Evolutionary conservation across 1,284 basidiomycete genomes (phyloP).

Genomic region (Cryptococcus neoformans): DNA sequence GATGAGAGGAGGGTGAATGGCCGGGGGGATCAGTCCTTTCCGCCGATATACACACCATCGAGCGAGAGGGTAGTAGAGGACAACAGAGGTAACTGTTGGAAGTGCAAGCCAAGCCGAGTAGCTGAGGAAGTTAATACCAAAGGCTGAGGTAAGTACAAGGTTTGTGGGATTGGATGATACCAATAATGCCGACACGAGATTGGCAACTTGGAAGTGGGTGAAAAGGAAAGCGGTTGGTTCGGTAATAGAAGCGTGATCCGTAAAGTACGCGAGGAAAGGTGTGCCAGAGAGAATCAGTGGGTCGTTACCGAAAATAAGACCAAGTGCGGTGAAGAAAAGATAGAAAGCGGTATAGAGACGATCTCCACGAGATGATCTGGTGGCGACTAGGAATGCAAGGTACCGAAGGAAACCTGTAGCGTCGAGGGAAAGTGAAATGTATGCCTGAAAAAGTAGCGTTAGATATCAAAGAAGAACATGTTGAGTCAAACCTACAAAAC

Average conservation of each 20-base stretch:
- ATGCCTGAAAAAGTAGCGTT: slow-evolving; percentile 57
- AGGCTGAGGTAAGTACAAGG: slow-evolving; percentile 52
- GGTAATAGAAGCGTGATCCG: slow-evolving; percentile 61
- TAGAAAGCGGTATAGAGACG: slow-evolving; percentile 76
- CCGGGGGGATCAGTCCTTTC: slow-evolving; percentile 46
- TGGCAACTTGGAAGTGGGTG: slow-evolving; percentile 69
- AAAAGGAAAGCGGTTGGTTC: slow-evolving; percentile 65
- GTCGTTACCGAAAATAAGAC: slow-evolving; percentile 84
- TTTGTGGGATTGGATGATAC: slow-evolving; percentile 54
- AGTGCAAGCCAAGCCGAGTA: slow-evolving; percentile 49
- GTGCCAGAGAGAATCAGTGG: slow-evolving; percentile 78
- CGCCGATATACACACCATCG: slow-evolving; percentile 32
- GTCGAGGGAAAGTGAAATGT: slow-evolving; percentile 91
- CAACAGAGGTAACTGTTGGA: slow-evolving; percentile 42
- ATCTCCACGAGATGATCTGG: slow-evolving; percentile 60
- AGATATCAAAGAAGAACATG: neutral
- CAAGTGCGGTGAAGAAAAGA: slow-evolving; percentile 71
- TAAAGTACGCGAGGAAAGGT: slow-evolving; percentile 81
- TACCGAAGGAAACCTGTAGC: slow-evolving; percentile 77
- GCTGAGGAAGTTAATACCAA: slow-evolving; percentile 47
- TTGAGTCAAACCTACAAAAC: slow-evolving; percentile 55
- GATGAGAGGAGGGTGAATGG: slow-evolving; percentile 52
- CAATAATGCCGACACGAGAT: slow-evolving; percentile 59
- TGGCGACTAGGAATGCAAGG: slow-evolving; percentile 82
- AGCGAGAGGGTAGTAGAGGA: slow-evolving; percentile 46